phyloP scores from a whole-genome alignment of 345 rosid genomes.

The Eucalyptus globulus region DNA sequence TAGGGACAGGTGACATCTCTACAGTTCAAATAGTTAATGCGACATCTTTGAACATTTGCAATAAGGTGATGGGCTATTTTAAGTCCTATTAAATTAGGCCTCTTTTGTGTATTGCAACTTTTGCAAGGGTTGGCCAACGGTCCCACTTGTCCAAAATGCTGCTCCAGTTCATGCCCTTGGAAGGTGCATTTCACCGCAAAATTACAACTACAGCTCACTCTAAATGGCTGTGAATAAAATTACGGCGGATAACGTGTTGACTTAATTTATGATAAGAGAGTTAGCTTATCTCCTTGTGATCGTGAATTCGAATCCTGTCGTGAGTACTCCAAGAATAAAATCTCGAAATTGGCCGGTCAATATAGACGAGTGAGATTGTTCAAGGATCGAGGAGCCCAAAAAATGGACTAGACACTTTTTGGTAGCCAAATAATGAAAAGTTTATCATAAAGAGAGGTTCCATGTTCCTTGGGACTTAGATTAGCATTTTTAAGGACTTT shows the following conservation, averaged over 20 bases:
- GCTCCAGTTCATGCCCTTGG: neutral
- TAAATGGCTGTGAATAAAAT: neutral
- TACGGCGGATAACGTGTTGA: neutral
- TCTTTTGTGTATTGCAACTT: neutral
- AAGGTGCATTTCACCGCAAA: neutral
- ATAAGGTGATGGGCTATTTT: neutral
- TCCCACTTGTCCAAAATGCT: neutral
- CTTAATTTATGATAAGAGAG: neutral
- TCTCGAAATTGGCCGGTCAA: neutral
- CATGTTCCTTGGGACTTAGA: neutral
- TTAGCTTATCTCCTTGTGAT: neutral
- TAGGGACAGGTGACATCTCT: neutral
- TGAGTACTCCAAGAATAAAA: neutral
- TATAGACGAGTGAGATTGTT: neutral
- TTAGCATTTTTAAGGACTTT: neutral
- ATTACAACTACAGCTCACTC: no score
- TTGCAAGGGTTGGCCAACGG: neutral
- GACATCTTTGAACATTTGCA: neutral
- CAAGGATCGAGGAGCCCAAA: fast-evolving
- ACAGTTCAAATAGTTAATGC: neutral
- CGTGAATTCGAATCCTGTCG: neutral
- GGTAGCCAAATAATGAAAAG: neutral
- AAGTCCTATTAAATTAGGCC: neutral
- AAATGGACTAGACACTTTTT: neutral
- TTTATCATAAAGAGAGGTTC: neutral